phyloP scores from a whole-genome alignment of 148 eudicot species.

The Diospyros kaki region DNA sequence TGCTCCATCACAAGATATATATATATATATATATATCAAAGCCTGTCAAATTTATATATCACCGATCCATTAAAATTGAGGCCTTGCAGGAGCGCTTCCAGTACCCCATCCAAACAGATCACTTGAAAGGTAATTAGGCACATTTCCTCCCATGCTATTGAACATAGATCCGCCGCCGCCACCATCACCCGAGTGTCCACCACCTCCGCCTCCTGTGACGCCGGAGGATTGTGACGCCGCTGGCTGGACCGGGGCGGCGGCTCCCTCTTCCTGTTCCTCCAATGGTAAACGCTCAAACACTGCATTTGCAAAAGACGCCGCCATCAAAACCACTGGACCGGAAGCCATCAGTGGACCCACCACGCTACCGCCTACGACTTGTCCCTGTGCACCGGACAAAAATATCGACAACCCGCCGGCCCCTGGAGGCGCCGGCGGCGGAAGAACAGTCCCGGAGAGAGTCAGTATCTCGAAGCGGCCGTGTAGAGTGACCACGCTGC shows the following conservation, averaged over 20 bases:
- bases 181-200: neutral
- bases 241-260: neutral
- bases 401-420: constrained; percentile 11
- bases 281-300: constrained; percentile 12
- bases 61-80: constrained; percentile 8
- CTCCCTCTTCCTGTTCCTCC: constrained; percentile 7
- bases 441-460: constrained; percentile 12
- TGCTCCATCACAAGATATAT: no score
- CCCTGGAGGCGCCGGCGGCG: constrained; percentile 15
- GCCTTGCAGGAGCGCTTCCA: constrained; percentile 2
- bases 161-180: neutral
- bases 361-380: constrained; percentile 15
- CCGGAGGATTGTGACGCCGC: constrained; percentile 9
- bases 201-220: constrained; percentile 2
- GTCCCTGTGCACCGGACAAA: constrained; percentile 14
- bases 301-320: constrained; percentile 13
- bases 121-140: constrained; percentile 7
- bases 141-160: constrained; percentile 1
- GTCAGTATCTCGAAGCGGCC: constrained; percentile 17
- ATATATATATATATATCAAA: no score
- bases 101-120: constrained; percentile 9
- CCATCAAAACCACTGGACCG: constrained; percentile 16
- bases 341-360: constrained; percentile 15
- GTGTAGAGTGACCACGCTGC: constrained; percentile 9
- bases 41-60: no score